These are phyloP conservation scores for Rhizoclosmatium sp. DNA, from an alignment of 192 early-diverging fungal species.

Conservation along the genomic window DNA sequence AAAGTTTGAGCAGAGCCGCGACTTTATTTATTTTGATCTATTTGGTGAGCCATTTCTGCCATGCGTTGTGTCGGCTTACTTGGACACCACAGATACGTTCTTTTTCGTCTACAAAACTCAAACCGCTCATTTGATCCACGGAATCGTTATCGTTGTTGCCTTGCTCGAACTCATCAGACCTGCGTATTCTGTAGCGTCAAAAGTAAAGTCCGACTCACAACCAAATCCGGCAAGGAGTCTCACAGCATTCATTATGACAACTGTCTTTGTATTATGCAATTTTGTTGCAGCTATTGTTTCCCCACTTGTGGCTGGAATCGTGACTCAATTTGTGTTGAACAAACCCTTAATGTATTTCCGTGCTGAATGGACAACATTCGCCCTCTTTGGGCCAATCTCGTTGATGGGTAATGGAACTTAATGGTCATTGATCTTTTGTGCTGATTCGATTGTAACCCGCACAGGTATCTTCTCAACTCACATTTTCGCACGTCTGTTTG, in stretches of 20 bases:
- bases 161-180: constrained; percentile 34
- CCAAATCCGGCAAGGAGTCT: not conserved
- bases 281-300: constrained; percentile 32
- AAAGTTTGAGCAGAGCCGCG: constrained; percentile 51
- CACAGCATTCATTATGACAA: constrained; percentile 16
- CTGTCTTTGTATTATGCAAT: constrained; percentile 20
- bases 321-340: constrained; percentile 32
- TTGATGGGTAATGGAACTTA: constrained; percentile 44
- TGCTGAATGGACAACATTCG: constrained; percentile 61
- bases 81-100: constrained; percentile 41
- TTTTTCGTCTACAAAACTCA: constrained; percentile 69
- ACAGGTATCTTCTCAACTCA: constrained; percentile 24
- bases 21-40: constrained; percentile 71
- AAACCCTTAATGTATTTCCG: constrained; percentile 68
- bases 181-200: not conserved
- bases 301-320: constrained; percentile 30
- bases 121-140: constrained; percentile 60
- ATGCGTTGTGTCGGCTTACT: not conserved
- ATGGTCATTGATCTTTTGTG: not conserved
- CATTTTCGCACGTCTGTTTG: constrained; percentile 9
- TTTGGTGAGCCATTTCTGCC: constrained; percentile 49
- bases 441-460: not conserved
- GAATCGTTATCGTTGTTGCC: constrained; percentile 43
- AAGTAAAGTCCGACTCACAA: not conserved
- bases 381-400: constrained; percentile 59